phyloP scores from a whole-genome alignment of 2,329 filamentous ascomycete species.

The Elsinoe fawcettii region DNA sequence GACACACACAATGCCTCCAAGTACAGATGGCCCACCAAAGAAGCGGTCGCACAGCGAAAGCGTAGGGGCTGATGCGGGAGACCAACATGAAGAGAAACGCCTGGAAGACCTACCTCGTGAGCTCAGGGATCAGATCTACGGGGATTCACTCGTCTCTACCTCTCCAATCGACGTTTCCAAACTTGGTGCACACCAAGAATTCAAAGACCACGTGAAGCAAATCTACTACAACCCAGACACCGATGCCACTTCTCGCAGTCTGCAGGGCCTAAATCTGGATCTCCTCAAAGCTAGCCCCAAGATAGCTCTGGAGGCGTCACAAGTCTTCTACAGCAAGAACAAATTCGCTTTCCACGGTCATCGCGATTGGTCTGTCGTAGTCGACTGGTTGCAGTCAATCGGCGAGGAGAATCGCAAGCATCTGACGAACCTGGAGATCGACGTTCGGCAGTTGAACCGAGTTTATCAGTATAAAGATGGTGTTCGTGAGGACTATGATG shows the following conservation, averaged over 20 bases:
- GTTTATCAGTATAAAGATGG: constrained; percentile 4
- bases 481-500: neutral
- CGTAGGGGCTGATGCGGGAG: neutral
- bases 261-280: neutral
- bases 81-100: neutral
- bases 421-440: neutral
- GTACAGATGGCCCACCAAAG: neutral
- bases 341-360: constrained; percentile 11
- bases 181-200: neutral
- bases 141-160: neutral
- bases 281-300: neutral
- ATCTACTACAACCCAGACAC: neutral
- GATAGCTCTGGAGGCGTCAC: neutral
- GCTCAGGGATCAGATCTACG: constrained; percentile 5
- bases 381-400: constrained; percentile 11
- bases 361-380: neutral
- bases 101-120: constrained; percentile 3
- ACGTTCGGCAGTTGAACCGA: neutral
- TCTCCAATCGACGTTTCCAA: neutral
- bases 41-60: constrained; percentile 3
- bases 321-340: constrained; percentile 13
- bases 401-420: constrained; percentile 2
- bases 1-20: neutral
- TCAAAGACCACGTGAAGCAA: neutral
- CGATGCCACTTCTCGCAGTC: neutral